Evolutionary conservation across 495 filamentous ascomycete species (phyloP), one percentile per base, ranked within the genome.

Genomic region (Hypoxylon rickii): DNA sequence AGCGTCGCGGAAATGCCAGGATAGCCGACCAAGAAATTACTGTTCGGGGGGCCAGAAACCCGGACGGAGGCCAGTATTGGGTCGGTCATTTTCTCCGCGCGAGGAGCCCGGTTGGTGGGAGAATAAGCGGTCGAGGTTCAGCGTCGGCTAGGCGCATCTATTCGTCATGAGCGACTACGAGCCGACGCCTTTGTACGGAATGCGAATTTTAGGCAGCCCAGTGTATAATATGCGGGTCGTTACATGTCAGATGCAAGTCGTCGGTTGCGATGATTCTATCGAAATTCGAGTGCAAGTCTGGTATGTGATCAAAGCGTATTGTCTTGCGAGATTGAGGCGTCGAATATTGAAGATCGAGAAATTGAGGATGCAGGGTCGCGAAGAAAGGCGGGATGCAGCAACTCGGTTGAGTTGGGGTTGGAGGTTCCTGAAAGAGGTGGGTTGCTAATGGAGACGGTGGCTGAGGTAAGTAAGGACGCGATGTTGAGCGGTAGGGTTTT

Each of bases 1-100:
- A 97, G 78, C 3, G 95, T 98, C 59, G 94, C 95, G 24, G 95
- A 96, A 71, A 98, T 97, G 55, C 94, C 94, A 4, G 94, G 94
- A 72, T 98, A 98, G 41, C 94, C 94, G 57, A 97, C 90, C 57
- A 97, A 78, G 66, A 93, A 96, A 73, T 90, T 93, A 74, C 90
- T 94, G 77, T 98, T 98, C 61, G 94, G 90, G 61, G 92, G 93
- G 61, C 94, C 94, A 67, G 90, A 95, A 78, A 98, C 90, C 79
- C 95, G 89, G 76, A 98, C 94, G 72, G 89, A 93, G 70, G 93
- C 92, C 70, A 90, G 82, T 83, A 93, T 88, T 70, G 71, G 83
- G 38, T 68, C 66, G 41, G 59, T 50, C 66, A 69, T 69, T 18
- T 60, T 67, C 22, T 57, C 55, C 65, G 58, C 59, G 68, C 55